These are phyloP conservation scores for Leccinum fibrillosum DNA, from an alignment of 768 basidiomycete species.

Conservation along the genomic window DNA sequence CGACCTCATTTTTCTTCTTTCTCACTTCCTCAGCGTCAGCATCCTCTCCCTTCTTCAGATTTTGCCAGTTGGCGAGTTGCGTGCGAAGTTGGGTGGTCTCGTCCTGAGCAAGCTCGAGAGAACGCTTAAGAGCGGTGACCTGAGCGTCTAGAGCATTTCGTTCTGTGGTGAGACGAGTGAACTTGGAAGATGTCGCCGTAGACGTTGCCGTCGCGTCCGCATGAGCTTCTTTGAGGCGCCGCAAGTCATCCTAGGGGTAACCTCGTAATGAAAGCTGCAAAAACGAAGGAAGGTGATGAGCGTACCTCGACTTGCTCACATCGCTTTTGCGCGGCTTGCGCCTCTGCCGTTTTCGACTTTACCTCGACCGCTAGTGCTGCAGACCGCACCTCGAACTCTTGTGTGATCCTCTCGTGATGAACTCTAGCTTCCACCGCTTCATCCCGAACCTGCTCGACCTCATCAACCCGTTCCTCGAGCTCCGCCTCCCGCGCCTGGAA, in stretches of 20 bases:
- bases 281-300: not conserved
- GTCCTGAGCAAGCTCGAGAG: constrained; percentile 57
- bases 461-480: constrained; percentile 49
- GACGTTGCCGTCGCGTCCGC: constrained; percentile 46
- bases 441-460: constrained; percentile 49
- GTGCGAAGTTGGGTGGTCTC: constrained; percentile 52
- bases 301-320: constrained; percentile 47
- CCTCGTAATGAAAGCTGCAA: not conserved
- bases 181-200: constrained; percentile 45
- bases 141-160: constrained; percentile 54
- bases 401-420: constrained; percentile 27
- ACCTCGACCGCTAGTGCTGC: constrained; percentile 35
- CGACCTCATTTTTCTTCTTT: constrained; percentile 54
- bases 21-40: constrained; percentile 53
- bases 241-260: constrained; percentile 36
- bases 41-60: constrained; percentile 60
- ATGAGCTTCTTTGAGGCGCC: constrained; percentile 46
- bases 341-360: constrained; percentile 38
- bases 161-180: constrained; percentile 57
- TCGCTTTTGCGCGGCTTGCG: constrained; percentile 39
- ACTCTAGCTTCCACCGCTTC: constrained; percentile 13
- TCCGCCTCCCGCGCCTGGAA: constrained; percentile 64
- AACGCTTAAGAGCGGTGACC: constrained; percentile 51
- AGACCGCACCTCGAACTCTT: constrained; percentile 30
- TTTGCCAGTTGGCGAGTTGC: constrained; percentile 70